phyloP scores from a whole-genome alignment of 2,329 filamentous ascomycete species.

The Rhynchosporium secalis region DNA sequence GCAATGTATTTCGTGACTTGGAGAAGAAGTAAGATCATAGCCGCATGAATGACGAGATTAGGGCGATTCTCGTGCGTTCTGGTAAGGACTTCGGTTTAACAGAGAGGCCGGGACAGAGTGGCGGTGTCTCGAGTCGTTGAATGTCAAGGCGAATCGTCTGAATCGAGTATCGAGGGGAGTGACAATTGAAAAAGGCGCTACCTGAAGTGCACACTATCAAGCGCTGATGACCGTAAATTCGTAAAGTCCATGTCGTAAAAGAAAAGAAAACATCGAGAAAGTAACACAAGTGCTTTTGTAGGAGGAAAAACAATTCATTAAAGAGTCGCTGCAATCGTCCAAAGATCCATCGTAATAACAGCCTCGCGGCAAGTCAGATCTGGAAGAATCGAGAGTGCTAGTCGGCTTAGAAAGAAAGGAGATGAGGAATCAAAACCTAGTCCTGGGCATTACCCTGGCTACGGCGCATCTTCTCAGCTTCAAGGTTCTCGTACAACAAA shows the following conservation, averaged over 20 bases:
- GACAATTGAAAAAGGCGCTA: slow-evolving; percentile 34
- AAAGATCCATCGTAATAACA: slow-evolving; percentile 49
- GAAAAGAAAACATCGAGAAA: slow-evolving; percentile 37
- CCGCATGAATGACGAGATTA: slow-evolving; percentile 43
- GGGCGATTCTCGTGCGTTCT: slow-evolving; percentile 42
- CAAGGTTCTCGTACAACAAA: slow-evolving; percentile 96
- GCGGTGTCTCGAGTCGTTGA: slow-evolving; percentile 41
- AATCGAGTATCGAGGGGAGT: slow-evolving; percentile 36
- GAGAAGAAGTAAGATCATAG: slow-evolving; percentile 40
- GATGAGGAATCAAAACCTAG: slow-evolving; percentile 30
- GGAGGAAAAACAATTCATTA: slow-evolving; percentile 37
- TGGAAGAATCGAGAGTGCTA: slow-evolving; percentile 50
- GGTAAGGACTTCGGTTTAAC: slow-evolving; percentile 39
- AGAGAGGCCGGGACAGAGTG: slow-evolving; percentile 40
- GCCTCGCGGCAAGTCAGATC: slow-evolving; percentile 66
- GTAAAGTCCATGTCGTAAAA: slow-evolving; percentile 41
- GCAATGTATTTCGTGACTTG: slow-evolving; percentile 38
- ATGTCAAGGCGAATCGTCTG: slow-evolving; percentile 41
- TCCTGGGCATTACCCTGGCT: slow-evolving; percentile 63
- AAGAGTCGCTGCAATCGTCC: slow-evolving; percentile 39
- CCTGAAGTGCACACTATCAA: slow-evolving; percentile 32
- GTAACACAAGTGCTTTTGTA: slow-evolving; percentile 42
- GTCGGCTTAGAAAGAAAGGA: slow-evolving; percentile 54
- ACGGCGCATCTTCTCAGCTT: slow-evolving; percentile 98
- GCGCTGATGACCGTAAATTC: slow-evolving; percentile 42